Conservation (phyloP, 306 rosid species). For the Fagus sylvatica region DNA sequence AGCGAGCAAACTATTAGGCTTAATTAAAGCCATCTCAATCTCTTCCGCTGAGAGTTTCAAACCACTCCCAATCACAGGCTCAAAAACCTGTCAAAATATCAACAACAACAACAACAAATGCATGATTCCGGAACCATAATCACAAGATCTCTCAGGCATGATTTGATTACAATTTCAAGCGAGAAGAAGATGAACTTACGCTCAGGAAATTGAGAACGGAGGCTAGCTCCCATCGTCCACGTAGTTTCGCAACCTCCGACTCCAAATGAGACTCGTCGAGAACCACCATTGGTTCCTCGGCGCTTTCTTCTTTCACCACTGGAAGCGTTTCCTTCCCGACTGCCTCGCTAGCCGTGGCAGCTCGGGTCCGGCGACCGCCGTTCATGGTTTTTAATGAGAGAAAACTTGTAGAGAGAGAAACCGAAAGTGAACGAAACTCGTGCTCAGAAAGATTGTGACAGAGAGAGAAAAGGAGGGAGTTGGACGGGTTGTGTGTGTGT, state of each 20-base stretch:
- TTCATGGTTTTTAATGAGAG: conserved; percentile 15
- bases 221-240: conserved; percentile 85
- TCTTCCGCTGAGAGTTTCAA: conserved; percentile 68
- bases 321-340: conserved; percentile 23
- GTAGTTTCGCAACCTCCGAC: conserved; percentile 50
- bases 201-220: conserved; percentile 73
- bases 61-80: conserved; percentile 55
- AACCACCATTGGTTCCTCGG: conserved; percentile 24
- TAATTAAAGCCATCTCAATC: conserved; percentile 68
- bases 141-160: not conserved
- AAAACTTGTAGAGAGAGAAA: not conserved
- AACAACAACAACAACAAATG: not conserved
- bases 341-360: conserved; percentile 8
- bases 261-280: conserved; percentile 19
- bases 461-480: not conserved
- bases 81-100: conserved; percentile 56
- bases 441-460: not conserved
- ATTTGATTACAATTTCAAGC: not conserved
- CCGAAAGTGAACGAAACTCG: not conserved
- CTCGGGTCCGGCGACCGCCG: conserved; percentile 12
- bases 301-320: conserved; percentile 29
- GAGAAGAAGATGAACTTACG: conserved; percentile 42
- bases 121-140: no score
- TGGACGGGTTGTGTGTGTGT: not conserved
- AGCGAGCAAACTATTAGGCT: conserved; percentile 55